Evolutionary conservation across 495 filamentous ascomycete genomes (phyloP).

Genomic region (Apiosordaria backusii): DNA sequence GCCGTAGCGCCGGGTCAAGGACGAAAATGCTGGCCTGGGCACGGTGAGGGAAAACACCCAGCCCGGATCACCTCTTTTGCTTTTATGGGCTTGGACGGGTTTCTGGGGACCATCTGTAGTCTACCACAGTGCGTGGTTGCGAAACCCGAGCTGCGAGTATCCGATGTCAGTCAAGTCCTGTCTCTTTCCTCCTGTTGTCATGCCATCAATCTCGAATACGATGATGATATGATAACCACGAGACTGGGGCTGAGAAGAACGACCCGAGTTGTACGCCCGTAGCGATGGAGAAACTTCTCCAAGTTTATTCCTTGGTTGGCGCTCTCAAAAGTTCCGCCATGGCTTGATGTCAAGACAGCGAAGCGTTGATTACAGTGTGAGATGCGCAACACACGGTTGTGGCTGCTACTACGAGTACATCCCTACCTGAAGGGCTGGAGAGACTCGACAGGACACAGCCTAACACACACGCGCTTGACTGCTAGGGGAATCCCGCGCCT

Average conservation of each 20-base stretch:
- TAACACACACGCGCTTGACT: neutral
- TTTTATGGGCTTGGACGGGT: neutral
- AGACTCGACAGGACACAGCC: no score
- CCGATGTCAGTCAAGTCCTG: neutral
- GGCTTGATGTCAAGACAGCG: neutral
- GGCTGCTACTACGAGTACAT: neutral
- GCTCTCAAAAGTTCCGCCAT: neutral
- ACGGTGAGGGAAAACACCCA: neutral
- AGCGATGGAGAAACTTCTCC: neutral
- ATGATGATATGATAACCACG: neutral
- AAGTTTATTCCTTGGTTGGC: neutral
- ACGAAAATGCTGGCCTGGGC: neutral
- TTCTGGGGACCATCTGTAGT: neutral
- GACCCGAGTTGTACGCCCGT: neutral
- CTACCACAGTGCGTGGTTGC: neutral
- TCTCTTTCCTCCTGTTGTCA: neutral
- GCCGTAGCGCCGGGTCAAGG: conserved; percentile 5
- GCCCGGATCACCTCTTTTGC: neutral
- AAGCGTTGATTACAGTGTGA: neutral
- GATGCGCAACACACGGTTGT: neutral
- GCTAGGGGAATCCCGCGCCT: neutral
- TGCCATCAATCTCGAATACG: neutral
- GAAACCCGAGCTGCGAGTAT: neutral
- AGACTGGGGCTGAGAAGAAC: neutral
- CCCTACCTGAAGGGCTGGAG: neutral